Evolutionary conservation across 2,329 filamentous ascomycete species (phyloP).

Genomic region (Byssothecium circinans): DNA sequence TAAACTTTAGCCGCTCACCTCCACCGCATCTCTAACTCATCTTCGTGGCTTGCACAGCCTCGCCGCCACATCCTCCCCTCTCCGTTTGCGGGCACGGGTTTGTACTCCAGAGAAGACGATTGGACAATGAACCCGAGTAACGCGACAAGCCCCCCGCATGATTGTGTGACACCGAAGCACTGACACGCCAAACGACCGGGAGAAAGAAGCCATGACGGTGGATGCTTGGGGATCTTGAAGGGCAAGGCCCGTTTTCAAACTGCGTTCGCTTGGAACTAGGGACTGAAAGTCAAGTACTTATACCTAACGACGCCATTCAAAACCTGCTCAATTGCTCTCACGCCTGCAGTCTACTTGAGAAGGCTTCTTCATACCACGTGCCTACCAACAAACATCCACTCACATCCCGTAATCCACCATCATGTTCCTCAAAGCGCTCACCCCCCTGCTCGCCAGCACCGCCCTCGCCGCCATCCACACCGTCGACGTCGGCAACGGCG

Average conservation of each 20-base stretch:
- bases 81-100: not conserved
- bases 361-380: not conserved
- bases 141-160: not conserved
- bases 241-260: no score
- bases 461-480: slow-evolving; percentile 2
- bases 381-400: no score
- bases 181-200: not conserved
- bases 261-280: no score
- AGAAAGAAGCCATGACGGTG: not conserved
- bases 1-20: not conserved
- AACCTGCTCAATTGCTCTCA: not conserved
- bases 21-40: not conserved
- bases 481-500: slow-evolving; percentile 8
- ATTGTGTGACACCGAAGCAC: not conserved
- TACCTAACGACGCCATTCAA: not conserved
- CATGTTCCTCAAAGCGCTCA: not conserved
- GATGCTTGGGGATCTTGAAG: no score
- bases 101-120: not conserved
- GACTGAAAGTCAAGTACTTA: not conserved
- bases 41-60: not conserved
- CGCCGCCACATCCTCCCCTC: not conserved
- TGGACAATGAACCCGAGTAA: not conserved
- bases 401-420: no score
- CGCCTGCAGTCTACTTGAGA: not conserved
- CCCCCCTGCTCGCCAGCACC: not conserved